Percentiles rank a stretch among this genome's conserved stretches.
phyloP scores from a whole-genome alignment of 352 stramenopile species.

The Nothophytophthora sp. region DNA sequence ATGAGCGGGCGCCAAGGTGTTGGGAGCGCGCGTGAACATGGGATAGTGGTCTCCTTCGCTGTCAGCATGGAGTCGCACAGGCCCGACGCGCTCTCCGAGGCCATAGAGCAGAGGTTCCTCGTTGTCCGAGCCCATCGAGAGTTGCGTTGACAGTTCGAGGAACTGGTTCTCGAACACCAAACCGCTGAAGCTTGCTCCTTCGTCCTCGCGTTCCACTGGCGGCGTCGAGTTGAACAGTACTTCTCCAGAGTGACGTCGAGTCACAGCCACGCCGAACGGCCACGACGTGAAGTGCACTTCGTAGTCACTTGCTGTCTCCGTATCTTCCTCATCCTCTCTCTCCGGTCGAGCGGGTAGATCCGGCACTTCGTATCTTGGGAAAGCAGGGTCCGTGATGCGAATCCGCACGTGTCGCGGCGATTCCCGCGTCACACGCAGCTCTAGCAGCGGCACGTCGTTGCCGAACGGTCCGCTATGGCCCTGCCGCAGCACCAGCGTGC shows the following conservation, averaged over 20 bases:
- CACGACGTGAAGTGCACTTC: conserved; percentile 60
- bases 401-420: conserved; percentile 53
- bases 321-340: neutral
- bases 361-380: conserved; percentile 71
- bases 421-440: conserved; percentile 66
- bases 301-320: conserved; percentile 24
- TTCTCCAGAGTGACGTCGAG: conserved; percentile 48
- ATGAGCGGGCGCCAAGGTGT: conserved; percentile 21
- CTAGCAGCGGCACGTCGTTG: conserved; percentile 69
- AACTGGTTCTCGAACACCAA: conserved; percentile 89
- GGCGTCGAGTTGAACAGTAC: conserved; percentile 89
- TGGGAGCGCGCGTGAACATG: conserved; percentile 50
- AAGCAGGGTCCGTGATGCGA: conserved; percentile 81
- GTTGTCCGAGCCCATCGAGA: conserved; percentile 22
- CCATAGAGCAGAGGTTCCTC: conserved; percentile 61
- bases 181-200: conserved; percentile 47
- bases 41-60: conserved; percentile 64
- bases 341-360: conserved; percentile 23
- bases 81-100: conserved; percentile 65
- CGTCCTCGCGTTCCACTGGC: conserved; percentile 22
- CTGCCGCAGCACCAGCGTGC: conserved; percentile 47
- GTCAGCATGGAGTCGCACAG: conserved; percentile 40
- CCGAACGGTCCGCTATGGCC: conserved; percentile 64
- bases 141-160: conserved; percentile 80
- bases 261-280: conserved; percentile 78